Base-by-base conservation (phyloP, 1,284 basidiomycete species). In the Austropuccinia psidii region DNA sequence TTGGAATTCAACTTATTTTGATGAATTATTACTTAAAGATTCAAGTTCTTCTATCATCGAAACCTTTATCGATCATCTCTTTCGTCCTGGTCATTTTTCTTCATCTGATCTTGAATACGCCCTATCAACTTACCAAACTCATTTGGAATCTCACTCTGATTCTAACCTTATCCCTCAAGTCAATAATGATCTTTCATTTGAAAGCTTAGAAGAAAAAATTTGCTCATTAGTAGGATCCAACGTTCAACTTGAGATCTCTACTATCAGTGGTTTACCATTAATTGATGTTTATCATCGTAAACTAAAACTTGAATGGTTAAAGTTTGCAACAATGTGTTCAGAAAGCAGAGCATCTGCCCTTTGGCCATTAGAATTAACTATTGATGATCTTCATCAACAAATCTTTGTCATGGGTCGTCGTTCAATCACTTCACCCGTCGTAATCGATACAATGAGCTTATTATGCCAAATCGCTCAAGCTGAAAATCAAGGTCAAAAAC, bases 41-140 rank as follows among this genome's bases (percentile, higher is more conserved):
- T 75, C 79, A 5, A 75, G 79, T 31, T 80, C 79, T 0, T 67
- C 77, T 55, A 80, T 82, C 82, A 70, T 88, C 0, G 87, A 88
- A 74, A 88, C 88, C 74, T 93, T 93, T 81, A 85, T 93, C 78
- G 84, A 87, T 68, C 90, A 89, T 58, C 85, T 95, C 75, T 87
- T 93, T 83, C 85, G 88, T 50, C 93, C 93, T 0, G 91, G 91
- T 24, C 85, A 90, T 66, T 96, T 95, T 81, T 93, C 93, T 4
- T 83, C 86, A 0, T 82, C 89, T 43, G 91, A 91, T 7, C 85
- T 96, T 45, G 86, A 86, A 65, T 88, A 86, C 8, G 91, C 91
- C 17, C 85, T 95, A 69, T 86, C 88, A 62, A 88, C 90, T 76
- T 96, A 96, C 81, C 87, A 87, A 50, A 85, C 88, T 57, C 84